Percentiles rank a stretch among this genome's conserved stretches.
These are phyloP conservation scores for Crithidia acanthocephali DNA, from an alignment of 208 protist species.

Conservation along the genomic window DNA sequence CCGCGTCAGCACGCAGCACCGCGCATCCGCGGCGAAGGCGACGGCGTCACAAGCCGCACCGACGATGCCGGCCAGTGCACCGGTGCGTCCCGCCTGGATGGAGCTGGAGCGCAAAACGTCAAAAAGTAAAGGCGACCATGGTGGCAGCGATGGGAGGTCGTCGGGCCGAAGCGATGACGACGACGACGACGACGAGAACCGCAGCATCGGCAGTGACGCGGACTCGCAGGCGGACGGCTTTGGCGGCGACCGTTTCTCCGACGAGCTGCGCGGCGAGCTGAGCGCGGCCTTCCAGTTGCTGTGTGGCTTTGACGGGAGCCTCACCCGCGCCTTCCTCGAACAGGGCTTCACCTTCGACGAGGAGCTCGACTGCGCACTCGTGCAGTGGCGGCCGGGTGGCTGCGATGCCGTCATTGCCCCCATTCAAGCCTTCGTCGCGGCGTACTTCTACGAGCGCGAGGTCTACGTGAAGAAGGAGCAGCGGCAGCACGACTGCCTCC, in stretches of 20 bases:
- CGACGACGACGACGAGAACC: conserved; percentile 8
- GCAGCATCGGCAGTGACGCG: conserved; percentile 7
- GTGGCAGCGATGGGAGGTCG: background rate
- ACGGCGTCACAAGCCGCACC: background rate
- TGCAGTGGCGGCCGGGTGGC: conserved; percentile 63
- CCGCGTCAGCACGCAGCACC: background rate
- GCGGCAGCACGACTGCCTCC: conserved; percentile 60
- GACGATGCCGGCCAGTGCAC: background rate
- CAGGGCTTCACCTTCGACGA: conserved; percentile 80
- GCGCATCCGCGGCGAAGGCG: background rate
- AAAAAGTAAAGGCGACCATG: conserved; percentile 11
- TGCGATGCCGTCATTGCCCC: conserved; percentile 65
- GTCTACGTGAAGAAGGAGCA: conserved; percentile 49
- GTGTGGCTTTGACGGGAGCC: conserved; percentile 36
- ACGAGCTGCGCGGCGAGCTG: conserved; percentile 35
- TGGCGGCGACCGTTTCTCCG: conserved; percentile 21
- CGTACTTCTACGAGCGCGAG: conserved; percentile 70
- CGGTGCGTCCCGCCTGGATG: conserved; percentile 25
- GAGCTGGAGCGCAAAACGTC: conserved; percentile 5
- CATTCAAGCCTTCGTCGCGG: conserved; percentile 69
- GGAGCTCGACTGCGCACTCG: conserved; percentile 61
- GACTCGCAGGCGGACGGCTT: background rate
- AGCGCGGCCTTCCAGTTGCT: conserved; percentile 50
- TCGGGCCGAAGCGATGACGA: conserved; percentile 4
- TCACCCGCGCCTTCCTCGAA: conserved; percentile 44